Conservation (phyloP, 2,329 filamentous ascomycete genomes). For the Alternaria sp. region DNA sequence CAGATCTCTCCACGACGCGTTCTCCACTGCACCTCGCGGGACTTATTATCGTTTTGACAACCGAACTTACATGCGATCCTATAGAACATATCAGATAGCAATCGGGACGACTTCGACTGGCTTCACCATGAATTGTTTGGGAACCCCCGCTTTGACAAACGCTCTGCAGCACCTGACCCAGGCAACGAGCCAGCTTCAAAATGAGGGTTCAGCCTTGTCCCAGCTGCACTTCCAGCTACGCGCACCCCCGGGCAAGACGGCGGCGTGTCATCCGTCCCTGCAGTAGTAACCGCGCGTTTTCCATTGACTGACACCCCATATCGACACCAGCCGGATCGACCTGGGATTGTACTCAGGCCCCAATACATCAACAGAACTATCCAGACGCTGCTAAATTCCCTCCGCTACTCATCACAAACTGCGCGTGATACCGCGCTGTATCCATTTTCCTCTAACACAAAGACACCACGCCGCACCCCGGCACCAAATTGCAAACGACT, state of each 20-base stretch:
- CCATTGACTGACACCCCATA: neutral
- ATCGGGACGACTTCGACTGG: neutral
- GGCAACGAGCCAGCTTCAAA: neutral
- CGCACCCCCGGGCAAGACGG: neutral
- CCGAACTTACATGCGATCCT: neutral
- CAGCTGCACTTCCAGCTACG: neutral
- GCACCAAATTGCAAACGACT: neutral
- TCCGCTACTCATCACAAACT: neutral
- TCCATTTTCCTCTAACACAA: neutral
- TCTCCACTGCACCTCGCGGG: neutral
- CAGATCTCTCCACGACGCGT: neutral
- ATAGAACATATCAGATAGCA: neutral
- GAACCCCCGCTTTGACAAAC: neutral
- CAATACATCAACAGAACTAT: neutral
- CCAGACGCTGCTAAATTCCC: neutral
- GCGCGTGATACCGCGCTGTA: neutral
- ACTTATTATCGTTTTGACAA: neutral
- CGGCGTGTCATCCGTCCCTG: neutral
- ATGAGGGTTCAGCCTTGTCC: constrained; percentile 1
- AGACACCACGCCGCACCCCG: neutral
- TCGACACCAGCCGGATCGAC: neutral
- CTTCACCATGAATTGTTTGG: neutral
- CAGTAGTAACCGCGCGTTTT: neutral
- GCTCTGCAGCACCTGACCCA: constrained; percentile 1
- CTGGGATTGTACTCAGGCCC: neutral